Conservation (phyloP, 306 rosid genomes). For the Quercus robur region DNA sequence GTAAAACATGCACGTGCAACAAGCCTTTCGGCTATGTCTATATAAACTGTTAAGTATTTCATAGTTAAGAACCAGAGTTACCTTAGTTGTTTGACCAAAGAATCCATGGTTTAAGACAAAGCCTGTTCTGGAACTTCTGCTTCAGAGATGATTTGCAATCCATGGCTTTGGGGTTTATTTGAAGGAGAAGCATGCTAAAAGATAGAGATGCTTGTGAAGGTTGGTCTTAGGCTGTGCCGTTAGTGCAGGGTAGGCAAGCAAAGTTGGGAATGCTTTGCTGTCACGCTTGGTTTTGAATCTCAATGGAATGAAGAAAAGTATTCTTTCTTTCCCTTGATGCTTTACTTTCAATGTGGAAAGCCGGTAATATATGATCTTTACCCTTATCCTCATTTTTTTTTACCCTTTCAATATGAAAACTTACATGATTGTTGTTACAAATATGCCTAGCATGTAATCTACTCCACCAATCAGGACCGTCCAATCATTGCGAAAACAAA, state of each 20-base stretch:
- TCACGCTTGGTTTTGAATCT: slow-evolving; percentile 39
- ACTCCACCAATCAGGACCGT: too few relatives aligned
- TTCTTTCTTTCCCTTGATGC: slow-evolving; percentile 37
- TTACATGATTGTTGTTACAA: too few relatives aligned
- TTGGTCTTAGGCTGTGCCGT: slow-evolving; percentile 4
- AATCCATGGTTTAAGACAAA: slow-evolving; percentile 29
- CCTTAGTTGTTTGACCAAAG: slow-evolving; percentile 48
- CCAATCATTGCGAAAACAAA: too few relatives aligned
- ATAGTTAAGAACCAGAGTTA: slow-evolving; percentile 13
- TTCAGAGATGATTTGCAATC: neutral
- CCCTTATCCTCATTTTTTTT: too few relatives aligned
- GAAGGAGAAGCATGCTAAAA: slow-evolving; percentile 31
- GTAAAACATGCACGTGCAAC: neutral
- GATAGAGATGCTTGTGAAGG: slow-evolving; percentile 4
- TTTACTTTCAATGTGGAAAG: slow-evolving; percentile 4
- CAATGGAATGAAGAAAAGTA: slow-evolving; percentile 47
- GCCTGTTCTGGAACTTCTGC: slow-evolving; percentile 20
- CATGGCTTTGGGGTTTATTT: slow-evolving; percentile 24
- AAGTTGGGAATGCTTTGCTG: slow-evolving; percentile 60
- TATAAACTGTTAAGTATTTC: neutral
- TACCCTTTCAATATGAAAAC: too few relatives aligned
- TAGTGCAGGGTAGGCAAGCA: slow-evolving; percentile 34
- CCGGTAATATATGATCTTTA: neutral
- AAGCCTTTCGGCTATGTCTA: neutral
- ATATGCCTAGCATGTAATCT: too few relatives aligned